Percentiles rank a stretch among this genome's conserved stretches.
Conservation (phyloP, 2,329 filamentous ascomycete genomes). For the Colletotrichum spinosum region DNA sequence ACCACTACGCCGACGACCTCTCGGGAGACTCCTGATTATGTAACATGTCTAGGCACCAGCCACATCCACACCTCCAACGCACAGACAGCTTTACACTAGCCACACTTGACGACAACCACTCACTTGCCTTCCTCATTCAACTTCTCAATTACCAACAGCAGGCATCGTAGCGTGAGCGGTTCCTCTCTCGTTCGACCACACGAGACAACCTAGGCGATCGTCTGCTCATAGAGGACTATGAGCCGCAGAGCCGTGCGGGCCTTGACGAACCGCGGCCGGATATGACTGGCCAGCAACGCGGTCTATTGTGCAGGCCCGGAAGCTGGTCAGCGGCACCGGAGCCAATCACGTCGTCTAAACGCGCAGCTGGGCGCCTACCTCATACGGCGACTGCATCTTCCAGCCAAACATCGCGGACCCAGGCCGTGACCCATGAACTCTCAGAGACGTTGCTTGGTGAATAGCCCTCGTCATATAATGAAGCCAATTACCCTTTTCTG, state of each 20-base stretch:
- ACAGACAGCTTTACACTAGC: neutral
- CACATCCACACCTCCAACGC: too few species aligned
- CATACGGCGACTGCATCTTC: conserved; percentile 36
- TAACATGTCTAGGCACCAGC: neutral
- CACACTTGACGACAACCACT: conserved; percentile 13
- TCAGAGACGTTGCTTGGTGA: conserved; percentile 23
- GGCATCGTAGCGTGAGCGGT: neutral
- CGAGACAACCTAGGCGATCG: conserved; percentile 5
- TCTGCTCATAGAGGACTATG: conserved; percentile 2
- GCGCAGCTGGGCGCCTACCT: conserved; percentile 36
- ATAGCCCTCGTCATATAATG: conserved; percentile 35
- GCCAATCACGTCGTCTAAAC: conserved; percentile 32
- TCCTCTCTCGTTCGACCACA: conserved; percentile 22
- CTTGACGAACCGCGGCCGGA: conserved; percentile 29
- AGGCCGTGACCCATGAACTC: conserved; percentile 29
- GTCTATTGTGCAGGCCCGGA: conserved; percentile 33
- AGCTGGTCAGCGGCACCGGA: conserved; percentile 36
- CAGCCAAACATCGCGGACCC: conserved; percentile 37
- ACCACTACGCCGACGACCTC: too few species aligned
- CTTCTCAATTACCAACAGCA: conserved; percentile 6
- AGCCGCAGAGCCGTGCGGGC: conserved; percentile 13
- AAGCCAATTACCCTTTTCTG: conserved; percentile 30
- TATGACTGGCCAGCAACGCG: conserved; percentile 32
- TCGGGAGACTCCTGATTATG: neutral
- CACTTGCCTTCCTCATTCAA: neutral